Conservation (phyloP, 257 asterid genomes). For the Cordia subcordata region DNA sequence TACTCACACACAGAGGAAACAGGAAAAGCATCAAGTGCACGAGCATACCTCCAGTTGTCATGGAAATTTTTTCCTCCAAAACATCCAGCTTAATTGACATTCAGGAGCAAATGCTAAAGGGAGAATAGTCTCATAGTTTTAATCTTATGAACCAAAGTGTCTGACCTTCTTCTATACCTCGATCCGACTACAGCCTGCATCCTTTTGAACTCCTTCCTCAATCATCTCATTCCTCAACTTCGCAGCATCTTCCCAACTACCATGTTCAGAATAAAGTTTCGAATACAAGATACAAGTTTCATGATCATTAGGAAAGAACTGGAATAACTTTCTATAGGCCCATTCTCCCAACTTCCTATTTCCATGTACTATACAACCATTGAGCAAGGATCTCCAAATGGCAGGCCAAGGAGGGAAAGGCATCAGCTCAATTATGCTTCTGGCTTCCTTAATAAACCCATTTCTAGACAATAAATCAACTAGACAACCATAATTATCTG, state of each 20-base stretch:
- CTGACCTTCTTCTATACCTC: slow-evolving; percentile 7
- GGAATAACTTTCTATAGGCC: background rate
- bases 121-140: no score
- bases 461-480: slow-evolving; percentile 19
- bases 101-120: no score
- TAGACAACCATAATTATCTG: slow-evolving; percentile 15
- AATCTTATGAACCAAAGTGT: background rate
- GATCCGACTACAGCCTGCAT: slow-evolving; percentile 11
- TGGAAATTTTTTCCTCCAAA: no score
- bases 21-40: no score
- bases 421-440: slow-evolving; percentile 7
- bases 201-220: slow-evolving; percentile 8
- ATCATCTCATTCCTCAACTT: slow-evolving; percentile 6
- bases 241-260: slow-evolving; percentile 12
- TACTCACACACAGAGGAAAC: no score
- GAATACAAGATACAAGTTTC: slow-evolving; percentile 9
- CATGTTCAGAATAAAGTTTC: slow-evolving; percentile 11
- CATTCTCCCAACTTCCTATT: slow-evolving; percentile 11
- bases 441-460: slow-evolving; percentile 14
- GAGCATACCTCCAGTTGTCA: no score
- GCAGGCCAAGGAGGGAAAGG: slow-evolving; percentile 18
- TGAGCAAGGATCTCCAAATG: slow-evolving; percentile 15
- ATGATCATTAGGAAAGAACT: slow-evolving; percentile 10
- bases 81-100: no score
- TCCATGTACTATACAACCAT: slow-evolving; percentile 20